Evolutionary conservation across 2,329 filamentous ascomycete genomes (phyloP).

Genomic region (Ceratocystis alfenasii): DNA sequence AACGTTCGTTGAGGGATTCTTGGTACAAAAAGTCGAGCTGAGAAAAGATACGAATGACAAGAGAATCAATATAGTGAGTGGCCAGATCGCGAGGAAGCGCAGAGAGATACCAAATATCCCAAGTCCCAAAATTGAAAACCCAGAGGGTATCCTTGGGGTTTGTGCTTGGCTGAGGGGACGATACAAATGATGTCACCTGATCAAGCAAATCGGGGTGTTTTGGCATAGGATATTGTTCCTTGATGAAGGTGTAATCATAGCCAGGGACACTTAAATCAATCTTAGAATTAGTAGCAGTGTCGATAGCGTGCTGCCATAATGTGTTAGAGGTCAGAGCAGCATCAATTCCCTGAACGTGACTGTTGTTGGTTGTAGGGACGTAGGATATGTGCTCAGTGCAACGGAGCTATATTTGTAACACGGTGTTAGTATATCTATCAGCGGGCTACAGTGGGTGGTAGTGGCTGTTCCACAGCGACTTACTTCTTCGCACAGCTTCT

Average conservation of each 20-base stretch:
- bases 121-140: conserved; percentile 43
- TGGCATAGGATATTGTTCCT: conserved; percentile 34
- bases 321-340: conserved; percentile 41
- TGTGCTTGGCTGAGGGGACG: conserved; percentile 28
- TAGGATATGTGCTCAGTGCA: conserved; percentile 38
- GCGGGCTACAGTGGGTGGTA: background rate
- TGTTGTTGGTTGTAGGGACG: conserved; percentile 35
- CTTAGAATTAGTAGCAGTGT: conserved; percentile 27
- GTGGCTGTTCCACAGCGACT: conserved; percentile 18
- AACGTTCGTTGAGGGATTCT: conserved; percentile 33
- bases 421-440: background rate
- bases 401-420: conserved; percentile 31
- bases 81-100: conserved; percentile 34
- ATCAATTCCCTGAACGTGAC: conserved; percentile 25
- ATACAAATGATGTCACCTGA: conserved; percentile 38
- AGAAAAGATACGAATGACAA: conserved; percentile 33
- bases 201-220: conserved; percentile 33
- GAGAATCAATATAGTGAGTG: conserved; percentile 30
- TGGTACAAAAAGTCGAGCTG: conserved; percentile 39
- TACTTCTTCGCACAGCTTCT: conserved; percentile 39
- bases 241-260: conserved; percentile 35
- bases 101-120: conserved; percentile 44
- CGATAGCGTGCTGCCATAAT: conserved; percentile 34
- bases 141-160: conserved; percentile 39
- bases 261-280: conserved; percentile 30